phyloP scores from a whole-genome alignment of 1,139 yeast genomes.

The Kodamaea anthophila region DNA sequence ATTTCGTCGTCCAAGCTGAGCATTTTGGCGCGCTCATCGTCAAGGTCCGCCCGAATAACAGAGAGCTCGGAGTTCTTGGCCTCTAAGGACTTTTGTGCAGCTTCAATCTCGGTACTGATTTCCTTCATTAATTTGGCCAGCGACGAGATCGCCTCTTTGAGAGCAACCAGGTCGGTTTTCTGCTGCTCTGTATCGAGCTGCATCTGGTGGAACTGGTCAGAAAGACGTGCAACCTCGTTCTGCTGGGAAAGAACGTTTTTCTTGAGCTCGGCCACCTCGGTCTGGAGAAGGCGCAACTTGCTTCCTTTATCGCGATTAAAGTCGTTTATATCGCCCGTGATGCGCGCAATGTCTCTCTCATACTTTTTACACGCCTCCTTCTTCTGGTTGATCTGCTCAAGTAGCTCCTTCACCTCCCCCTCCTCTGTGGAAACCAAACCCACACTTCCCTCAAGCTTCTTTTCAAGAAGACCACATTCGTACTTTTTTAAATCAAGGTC shows the following conservation, averaged over 20 bases:
- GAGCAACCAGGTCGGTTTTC: slow-evolving; percentile 46
- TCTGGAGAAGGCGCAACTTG: slow-evolving; percentile 64
- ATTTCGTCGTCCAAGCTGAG: slow-evolving; percentile 77
- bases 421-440: slow-evolving; percentile 46
- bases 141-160: slow-evolving; percentile 37
- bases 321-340: slow-evolving; percentile 77
- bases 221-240: slow-evolving; percentile 36
- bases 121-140: slow-evolving; percentile 32
- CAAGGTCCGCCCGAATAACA: slow-evolving; percentile 39
- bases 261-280: slow-evolving; percentile 43
- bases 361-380: slow-evolving; percentile 20
- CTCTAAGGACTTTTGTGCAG: slow-evolving; percentile 17
- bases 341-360: slow-evolving; percentile 42
- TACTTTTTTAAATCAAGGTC: slow-evolving; percentile 62
- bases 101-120: slow-evolving; percentile 27
- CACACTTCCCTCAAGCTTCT: slow-evolving; percentile 52
- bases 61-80: slow-evolving; percentile 19
- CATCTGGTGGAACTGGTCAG: slow-evolving; percentile 54
- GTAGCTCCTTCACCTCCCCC: slow-evolving; percentile 40
- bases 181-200: slow-evolving; percentile 72
- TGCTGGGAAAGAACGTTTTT: slow-evolving; percentile 35
- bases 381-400: slow-evolving; percentile 31
- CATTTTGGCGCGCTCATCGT: slow-evolving; percentile 57
- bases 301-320: slow-evolving; percentile 75
- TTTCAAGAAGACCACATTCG: slow-evolving; percentile 56